phyloP scores from a whole-genome alignment of 345 rosid genomes.

The Clarkia xantiana region DNA sequence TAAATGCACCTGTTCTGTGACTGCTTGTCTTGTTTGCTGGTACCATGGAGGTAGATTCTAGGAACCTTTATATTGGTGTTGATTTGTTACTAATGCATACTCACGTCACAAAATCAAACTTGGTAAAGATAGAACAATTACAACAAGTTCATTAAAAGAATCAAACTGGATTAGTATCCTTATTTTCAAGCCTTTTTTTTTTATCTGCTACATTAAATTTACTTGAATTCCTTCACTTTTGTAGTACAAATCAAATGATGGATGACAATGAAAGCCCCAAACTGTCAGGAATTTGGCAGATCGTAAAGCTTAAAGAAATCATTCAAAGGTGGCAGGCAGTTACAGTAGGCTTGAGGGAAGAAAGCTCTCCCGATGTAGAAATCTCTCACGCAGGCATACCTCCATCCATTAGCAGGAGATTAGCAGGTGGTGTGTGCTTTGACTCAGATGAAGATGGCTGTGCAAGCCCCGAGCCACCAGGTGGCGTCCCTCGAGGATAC shows the following conservation, averaged over 20 bases:
- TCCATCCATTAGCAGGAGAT: conserved; percentile 34
- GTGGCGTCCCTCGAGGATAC: conserved; percentile 77
- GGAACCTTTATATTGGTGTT: too few relatives aligned
- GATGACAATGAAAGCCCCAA: background rate
- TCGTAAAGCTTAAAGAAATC: background rate
- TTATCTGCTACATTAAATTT: too few relatives aligned
- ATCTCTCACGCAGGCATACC: conserved; percentile 11
- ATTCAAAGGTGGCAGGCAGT: background rate
- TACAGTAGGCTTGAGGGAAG: background rate
- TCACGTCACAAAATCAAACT: too few relatives aligned
- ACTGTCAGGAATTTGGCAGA: background rate
- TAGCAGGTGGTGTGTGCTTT: conserved; percentile 19
- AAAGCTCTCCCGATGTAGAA: background rate
- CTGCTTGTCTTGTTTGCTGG: too few relatives aligned
- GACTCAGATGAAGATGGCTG: conserved; percentile 82
- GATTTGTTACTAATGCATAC: too few relatives aligned
- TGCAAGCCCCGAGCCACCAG: conserved; percentile 55
- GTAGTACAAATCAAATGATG: background rate
- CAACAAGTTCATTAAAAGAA: too few relatives aligned
- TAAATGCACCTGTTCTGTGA: too few relatives aligned
- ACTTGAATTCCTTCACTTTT: too few relatives aligned
- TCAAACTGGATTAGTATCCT: too few relatives aligned
- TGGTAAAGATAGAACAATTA: too few relatives aligned
- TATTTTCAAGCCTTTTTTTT: too few relatives aligned
- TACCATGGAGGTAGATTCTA: too few relatives aligned